Evolutionary conservation across 805 yeast species (phyloP), one percentile per base, ranked within the genome.

Genomic region (Wickerhamia fluorescens): DNA sequence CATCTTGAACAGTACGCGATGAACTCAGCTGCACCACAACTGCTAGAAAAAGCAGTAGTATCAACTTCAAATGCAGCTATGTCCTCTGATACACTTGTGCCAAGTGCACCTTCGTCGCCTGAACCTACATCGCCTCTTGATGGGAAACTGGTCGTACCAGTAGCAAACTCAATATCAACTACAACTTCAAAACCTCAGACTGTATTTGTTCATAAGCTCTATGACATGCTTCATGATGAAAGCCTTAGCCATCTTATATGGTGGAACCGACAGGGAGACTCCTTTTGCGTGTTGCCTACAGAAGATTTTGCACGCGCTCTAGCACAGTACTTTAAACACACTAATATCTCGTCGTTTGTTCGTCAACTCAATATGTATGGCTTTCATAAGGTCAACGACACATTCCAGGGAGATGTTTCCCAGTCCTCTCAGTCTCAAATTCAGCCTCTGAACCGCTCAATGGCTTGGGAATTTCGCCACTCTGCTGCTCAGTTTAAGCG

Each of bases 391-490:
- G 67, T 62, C 20, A 62, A 60, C 40, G 67, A 59, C 33, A 49
- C 50, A 23, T 61, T 58, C 39, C 58, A 54, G 31, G 42, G 35
- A n/a, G n/a, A n/a, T n/a, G n/a, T n/a, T n/a, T n/a, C n/a, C n/a
- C n/a, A n/a, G n/a, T n/a, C n/a, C n/a, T n/a, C n/a, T 45, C 27
- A 28, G 44, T 24, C 42, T 45, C 31, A 53, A 25, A 47, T 20
- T 36, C 42, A 16, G 28, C 41, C 28, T 37, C 41, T 31, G 42
- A 43, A 26, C n/a, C n/a, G n/a, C n/a, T n/a, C n/a, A n/a, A n/a
- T n/a, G n/a, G n/a, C n/a, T n/a, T 88, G 97, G 97, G 96, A 89
- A 58, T 88, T 88, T 56, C 76, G 78, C 34, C 97, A 88, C 51
- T 73, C 83, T 16, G 76, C 84, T 3, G 84, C 81, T 20, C 68